Conservation (phyloP, 176 grass and related monocot genomes). For the Thinopyrum elongatum region DNA sequence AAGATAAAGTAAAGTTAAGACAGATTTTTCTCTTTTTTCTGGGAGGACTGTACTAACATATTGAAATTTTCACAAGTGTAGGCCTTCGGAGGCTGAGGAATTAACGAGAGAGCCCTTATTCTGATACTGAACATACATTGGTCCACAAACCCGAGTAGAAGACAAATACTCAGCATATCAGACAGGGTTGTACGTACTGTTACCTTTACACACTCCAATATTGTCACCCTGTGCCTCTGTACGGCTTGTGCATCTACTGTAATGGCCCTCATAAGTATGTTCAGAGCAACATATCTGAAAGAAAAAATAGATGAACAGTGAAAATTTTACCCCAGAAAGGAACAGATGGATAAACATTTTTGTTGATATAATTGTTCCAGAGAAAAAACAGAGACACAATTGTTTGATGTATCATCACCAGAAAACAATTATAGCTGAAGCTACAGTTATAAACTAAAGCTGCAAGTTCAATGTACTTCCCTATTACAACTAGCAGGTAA, state of each 20-base stretch:
- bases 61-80: not conserved
- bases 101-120: not conserved
- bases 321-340: not conserved
- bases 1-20: not conserved
- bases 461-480: not conserved
- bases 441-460: slow-evolving; percentile 19
- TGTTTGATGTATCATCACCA: not conserved
- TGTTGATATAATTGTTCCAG: slow-evolving; percentile 14
- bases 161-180: not conserved
- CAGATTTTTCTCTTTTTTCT: not conserved
- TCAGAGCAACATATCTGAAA: slow-evolving; percentile 95
- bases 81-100: not conserved
- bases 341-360: slow-evolving; percentile 10
- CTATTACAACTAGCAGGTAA: slow-evolving; percentile 6
- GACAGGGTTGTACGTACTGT: not conserved
- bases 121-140: not conserved
- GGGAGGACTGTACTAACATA: not conserved
- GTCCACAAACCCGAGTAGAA: not conserved
- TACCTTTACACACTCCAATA: slow-evolving; percentile 98
- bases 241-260: slow-evolving; percentile 87
- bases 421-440: slow-evolving; percentile 4
- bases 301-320: slow-evolving; percentile 6
- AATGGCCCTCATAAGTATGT: slow-evolving; percentile 94
- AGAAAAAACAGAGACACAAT: slow-evolving; percentile 13
- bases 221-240: slow-evolving; percentile 93